Percentiles rank a stretch among this genome's conserved stretches.
Evolutionary conservation across 2,329 filamentous ascomycete genomes (phyloP).

Genomic region (Claviceps capensis): DNA sequence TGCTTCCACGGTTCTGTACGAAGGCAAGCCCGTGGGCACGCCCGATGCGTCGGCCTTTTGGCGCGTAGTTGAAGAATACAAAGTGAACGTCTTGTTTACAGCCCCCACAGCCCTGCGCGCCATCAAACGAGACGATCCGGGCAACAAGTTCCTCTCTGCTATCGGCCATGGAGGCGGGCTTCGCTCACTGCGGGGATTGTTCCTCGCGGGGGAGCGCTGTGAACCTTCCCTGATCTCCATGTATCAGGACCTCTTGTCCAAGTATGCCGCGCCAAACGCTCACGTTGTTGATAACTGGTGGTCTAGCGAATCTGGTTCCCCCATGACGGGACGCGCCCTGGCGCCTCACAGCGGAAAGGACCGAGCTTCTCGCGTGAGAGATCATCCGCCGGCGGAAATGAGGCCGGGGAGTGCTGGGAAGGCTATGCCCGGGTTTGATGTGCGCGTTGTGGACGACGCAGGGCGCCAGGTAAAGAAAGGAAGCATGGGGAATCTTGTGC

Average conservation of each 20-base stretch:
- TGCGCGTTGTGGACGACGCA: constrained; percentile 68
- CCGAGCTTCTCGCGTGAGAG: constrained; percentile 28
- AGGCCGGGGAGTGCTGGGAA: constrained; percentile 83
- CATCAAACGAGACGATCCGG: constrained; percentile 73
- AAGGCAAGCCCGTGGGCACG: constrained; percentile 87
- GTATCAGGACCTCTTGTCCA: constrained; percentile 60
- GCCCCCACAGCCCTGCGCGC: constrained; percentile 79
- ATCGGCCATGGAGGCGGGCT: constrained; percentile 57
- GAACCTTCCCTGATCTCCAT: constrained; percentile 74
- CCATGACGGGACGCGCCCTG: constrained; percentile 42
- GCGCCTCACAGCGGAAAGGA: constrained; percentile 44
- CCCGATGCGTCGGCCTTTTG: constrained; percentile 81
- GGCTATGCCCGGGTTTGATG: constrained; percentile 82
- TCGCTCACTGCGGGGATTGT: constrained; percentile 58
- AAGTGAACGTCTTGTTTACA: constrained; percentile 72
- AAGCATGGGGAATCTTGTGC: constrained; percentile 82
- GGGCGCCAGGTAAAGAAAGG: constrained; percentile 58
- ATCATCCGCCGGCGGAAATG: constrained; percentile 36
- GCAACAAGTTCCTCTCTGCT: constrained; percentile 49
- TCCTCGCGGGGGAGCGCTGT: constrained; percentile 78
- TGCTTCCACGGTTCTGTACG: constrained; percentile 76
- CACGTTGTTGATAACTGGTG: constrained; percentile 48
- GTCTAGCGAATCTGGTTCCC: constrained; percentile 45
- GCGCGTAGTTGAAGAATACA: constrained; percentile 73
- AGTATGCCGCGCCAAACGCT: constrained; percentile 49